These are phyloP conservation scores for Neoboletus magnificus DNA, from an alignment of 768 basidiomycete genomes.

Conservation along the genomic window DNA sequence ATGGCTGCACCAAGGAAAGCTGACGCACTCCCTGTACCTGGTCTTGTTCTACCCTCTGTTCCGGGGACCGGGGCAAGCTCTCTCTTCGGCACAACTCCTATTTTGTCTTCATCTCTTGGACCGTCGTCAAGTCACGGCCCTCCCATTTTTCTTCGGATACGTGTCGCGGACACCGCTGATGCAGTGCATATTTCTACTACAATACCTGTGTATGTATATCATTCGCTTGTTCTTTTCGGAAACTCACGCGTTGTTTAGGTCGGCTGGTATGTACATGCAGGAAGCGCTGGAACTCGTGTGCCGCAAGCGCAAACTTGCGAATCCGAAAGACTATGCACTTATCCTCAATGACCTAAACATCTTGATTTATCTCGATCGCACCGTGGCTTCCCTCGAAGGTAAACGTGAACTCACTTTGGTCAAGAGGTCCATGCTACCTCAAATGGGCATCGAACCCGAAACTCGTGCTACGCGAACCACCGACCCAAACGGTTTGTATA, in stretches of 20 bases:
- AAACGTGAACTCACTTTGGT: slow-evolving; percentile 80
- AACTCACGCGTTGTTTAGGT: slow-evolving; percentile 36
- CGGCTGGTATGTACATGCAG: slow-evolving; percentile 95
- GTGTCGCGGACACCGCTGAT: slow-evolving; percentile 78
- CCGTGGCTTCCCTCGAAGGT: slow-evolving; percentile 92
- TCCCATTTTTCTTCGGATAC: slow-evolving; percentile 77
- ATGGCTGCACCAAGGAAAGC: slow-evolving; percentile 59
- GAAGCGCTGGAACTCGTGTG: slow-evolving; percentile 89
- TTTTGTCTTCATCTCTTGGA: slow-evolving; percentile 65
- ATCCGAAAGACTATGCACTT: slow-evolving; percentile 81
- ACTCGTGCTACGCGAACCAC: slow-evolving; percentile 69
- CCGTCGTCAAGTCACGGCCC: slow-evolving; percentile 72
- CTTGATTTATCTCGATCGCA: slow-evolving; percentile 87
- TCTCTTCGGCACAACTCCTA: slow-evolving; percentile 46
- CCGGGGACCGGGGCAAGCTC: slow-evolving; percentile 44
- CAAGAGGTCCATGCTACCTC: slow-evolving; percentile 70
- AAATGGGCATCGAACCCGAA: slow-evolving; percentile 65
- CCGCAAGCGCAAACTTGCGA: slow-evolving; percentile 58
- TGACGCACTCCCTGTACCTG: slow-evolving; percentile 40
- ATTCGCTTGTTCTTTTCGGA: background rate
- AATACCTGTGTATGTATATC: slow-evolving; percentile 73
- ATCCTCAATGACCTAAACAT: slow-evolving; percentile 61
- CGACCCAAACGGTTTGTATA: slow-evolving; percentile 82
- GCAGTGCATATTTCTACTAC: slow-evolving; percentile 85
- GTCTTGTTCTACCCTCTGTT: slow-evolving; percentile 39